These are phyloP conservation scores for Scenedesmus sp. DNA, from an alignment of 163 green algal species.

Conservation along the genomic window DNA sequence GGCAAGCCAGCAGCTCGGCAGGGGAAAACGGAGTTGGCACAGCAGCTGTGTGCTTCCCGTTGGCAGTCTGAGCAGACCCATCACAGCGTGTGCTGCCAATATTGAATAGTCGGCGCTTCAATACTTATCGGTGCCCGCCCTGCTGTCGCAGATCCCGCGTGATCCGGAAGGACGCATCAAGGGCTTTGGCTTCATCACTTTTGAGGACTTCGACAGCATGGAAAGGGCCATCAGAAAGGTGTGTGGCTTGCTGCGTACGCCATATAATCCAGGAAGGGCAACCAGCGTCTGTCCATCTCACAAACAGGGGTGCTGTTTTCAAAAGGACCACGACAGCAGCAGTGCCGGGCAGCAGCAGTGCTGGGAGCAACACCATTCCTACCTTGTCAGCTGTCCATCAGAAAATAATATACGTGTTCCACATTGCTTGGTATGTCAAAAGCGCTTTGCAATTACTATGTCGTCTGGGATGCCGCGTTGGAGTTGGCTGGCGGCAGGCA, in stretches of 20 bases:
- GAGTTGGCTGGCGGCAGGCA: not conserved
- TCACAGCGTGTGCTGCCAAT: not conserved
- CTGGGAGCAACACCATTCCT: not conserved
- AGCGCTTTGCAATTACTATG: too few species aligned
- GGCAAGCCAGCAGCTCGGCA: not conserved
- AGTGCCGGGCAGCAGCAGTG: not conserved
- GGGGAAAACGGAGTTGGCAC: not conserved
- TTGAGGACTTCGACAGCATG: slow-evolving; percentile 42
- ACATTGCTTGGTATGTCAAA: too few species aligned
- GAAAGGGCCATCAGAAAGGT: slow-evolving; percentile 35
- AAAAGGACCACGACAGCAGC: not conserved
- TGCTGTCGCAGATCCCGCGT: slow-evolving; percentile 28
- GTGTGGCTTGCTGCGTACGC: not conserved
- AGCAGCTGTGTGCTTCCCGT: slow-evolving; percentile 1
- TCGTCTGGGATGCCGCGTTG: not conserved
- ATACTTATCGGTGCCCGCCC: not conserved
- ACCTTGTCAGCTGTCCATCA: not conserved
- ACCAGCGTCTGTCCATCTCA: not conserved
- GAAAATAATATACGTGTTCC: too few species aligned
- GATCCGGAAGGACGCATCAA: slow-evolving; percentile 22
- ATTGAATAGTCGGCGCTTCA: not conserved
- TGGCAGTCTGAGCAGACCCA: not conserved
- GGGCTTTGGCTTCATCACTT: slow-evolving; percentile 42
- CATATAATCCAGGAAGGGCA: not conserved
- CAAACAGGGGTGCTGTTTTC: not conserved